Conservation (phyloP, 1,139 yeast genomes). For the Sugiyamaella novakii region DNA sequence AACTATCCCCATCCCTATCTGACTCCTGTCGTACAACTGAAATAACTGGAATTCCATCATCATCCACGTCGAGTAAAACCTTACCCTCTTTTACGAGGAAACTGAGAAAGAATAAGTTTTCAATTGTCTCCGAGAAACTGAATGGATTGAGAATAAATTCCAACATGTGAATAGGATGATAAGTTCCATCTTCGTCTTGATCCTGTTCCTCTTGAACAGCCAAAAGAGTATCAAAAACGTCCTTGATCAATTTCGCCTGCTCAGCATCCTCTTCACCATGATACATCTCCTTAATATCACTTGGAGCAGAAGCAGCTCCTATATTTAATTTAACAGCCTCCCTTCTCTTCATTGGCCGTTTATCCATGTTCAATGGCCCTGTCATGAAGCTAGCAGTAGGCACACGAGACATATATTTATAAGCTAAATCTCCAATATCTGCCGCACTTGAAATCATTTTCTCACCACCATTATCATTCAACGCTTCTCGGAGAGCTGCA, state of each 20-base stretch:
- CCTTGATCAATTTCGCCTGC: constrained; percentile 43
- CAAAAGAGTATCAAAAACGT: constrained; percentile 31
- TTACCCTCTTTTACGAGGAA: constrained; percentile 76
- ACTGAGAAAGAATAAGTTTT: constrained; percentile 79
- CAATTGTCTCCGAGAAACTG: constrained; percentile 78
- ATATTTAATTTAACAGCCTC: constrained; percentile 17
- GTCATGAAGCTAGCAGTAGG: constrained; percentile 61
- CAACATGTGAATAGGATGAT: constrained; percentile 57
- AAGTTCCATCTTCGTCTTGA: constrained; percentile 33
- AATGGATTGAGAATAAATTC: constrained; percentile 70
- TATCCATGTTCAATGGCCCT: constrained; percentile 73
- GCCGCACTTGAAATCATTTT: constrained; percentile 8
- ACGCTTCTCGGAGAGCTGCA: constrained; percentile 17
- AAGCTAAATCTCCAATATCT: constrained; percentile 48
- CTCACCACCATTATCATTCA: constrained; percentile 10
- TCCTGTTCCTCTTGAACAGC: constrained; percentile 12
- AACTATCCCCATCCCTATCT: constrained; percentile 33
- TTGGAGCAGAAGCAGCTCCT: constrained; percentile 21
- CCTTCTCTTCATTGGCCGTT: constrained; percentile 41
- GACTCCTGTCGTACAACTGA: constrained; percentile 37
- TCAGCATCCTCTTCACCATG: constrained; percentile 21
- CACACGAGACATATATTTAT: constrained; percentile 53
- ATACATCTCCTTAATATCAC: constrained; percentile 15
- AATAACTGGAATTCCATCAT: constrained; percentile 54
- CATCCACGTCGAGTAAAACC: constrained; percentile 51